phyloP scores from a whole-genome alignment of 1,139 yeast genomes.

The Blastobotrys indianensis region DNA sequence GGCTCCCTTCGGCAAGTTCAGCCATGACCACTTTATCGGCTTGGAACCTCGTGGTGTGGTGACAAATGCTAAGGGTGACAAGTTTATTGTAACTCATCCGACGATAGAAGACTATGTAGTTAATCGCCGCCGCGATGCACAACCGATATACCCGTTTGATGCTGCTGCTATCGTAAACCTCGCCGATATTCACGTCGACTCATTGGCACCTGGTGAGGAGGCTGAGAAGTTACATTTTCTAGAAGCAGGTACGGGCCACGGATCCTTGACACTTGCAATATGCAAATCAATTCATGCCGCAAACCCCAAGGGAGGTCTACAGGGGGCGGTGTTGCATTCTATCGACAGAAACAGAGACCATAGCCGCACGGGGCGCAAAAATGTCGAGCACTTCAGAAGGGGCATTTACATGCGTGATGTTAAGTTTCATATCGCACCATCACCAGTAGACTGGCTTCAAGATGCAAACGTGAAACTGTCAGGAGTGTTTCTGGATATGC shows the following conservation, averaged over 20 bases:
- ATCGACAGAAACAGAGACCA: conserved; percentile 39
- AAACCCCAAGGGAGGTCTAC: conserved; percentile 24
- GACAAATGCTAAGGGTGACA: conserved; percentile 22
- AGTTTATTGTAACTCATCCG: conserved; percentile 35
- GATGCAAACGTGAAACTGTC: conserved; percentile 17
- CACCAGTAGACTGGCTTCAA: conserved; percentile 40
- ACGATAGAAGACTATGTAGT: conserved; percentile 42
- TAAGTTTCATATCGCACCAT: conserved; percentile 38
- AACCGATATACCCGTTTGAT: conserved; percentile 45
- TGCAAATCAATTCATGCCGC: conserved; percentile 40
- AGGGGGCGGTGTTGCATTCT: conserved; percentile 43
- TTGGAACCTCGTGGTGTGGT: conserved; percentile 22
- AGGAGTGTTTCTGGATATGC: conserved; percentile 44
- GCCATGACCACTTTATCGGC: conserved; percentile 37
- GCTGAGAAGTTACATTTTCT: conserved; percentile 34
- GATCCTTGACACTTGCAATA: conserved; percentile 43
- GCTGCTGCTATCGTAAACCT: conserved; percentile 42
- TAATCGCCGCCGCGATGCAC: conserved; percentile 39
- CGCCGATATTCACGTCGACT: conserved; percentile 42
- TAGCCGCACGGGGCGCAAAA: conserved; percentile 36
- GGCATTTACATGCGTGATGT: conserved; percentile 42
- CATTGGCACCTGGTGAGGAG: conserved; percentile 1
- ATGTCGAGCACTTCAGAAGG: conserved; percentile 34
- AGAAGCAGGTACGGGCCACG: conserved; percentile 52
- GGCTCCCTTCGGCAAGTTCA: conserved; percentile 26